These are phyloP conservation scores for Scheffersomyces parashehatae DNA, from an alignment of 1,139 yeast genomes.

Conservation along the genomic window DNA sequence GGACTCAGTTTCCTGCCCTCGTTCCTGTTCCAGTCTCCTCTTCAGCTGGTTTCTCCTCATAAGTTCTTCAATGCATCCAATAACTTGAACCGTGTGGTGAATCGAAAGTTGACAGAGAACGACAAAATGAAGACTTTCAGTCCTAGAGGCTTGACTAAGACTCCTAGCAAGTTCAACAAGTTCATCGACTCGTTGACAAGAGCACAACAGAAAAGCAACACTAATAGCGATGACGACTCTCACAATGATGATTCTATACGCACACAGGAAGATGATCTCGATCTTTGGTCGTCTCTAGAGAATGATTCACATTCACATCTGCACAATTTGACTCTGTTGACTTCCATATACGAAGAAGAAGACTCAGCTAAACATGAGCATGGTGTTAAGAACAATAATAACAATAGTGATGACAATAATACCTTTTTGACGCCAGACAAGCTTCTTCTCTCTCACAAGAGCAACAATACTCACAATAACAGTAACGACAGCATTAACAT, in stretches of 20 bases:
- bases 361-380: slow-evolving; percentile 4
- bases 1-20: slow-evolving; percentile 49
- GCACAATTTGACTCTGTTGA: slow-evolving; percentile 26
- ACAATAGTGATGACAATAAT: slow-evolving; percentile 2
- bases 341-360: slow-evolving; percentile 31
- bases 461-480: background rate
- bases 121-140: too few relatives aligned
- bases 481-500: background rate
- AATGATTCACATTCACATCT: slow-evolving; percentile 17
- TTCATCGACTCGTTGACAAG: slow-evolving; percentile 23
- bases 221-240: slow-evolving; percentile 5
- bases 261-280: slow-evolving; percentile 17
- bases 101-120: background rate
- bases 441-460: slow-evolving; percentile 7
- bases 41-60: slow-evolving; percentile 39
- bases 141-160: too few relatives aligned
- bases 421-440: slow-evolving; percentile 38
- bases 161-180: slow-evolving; percentile 8
- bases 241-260: slow-evolving; percentile 7
- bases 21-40: slow-evolving; percentile 42
- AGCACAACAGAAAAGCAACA: slow-evolving; percentile 1
- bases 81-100: slow-evolving; percentile 2
- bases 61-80: slow-evolving; percentile 23
- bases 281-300: slow-evolving; percentile 35
- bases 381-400: background rate